Percentiles rank a stretch among this genome's conserved stretches.
phyloP scores from a whole-genome alignment of 2,329 filamentous ascomycete genomes.

The Harringtonia lauricola region DNA sequence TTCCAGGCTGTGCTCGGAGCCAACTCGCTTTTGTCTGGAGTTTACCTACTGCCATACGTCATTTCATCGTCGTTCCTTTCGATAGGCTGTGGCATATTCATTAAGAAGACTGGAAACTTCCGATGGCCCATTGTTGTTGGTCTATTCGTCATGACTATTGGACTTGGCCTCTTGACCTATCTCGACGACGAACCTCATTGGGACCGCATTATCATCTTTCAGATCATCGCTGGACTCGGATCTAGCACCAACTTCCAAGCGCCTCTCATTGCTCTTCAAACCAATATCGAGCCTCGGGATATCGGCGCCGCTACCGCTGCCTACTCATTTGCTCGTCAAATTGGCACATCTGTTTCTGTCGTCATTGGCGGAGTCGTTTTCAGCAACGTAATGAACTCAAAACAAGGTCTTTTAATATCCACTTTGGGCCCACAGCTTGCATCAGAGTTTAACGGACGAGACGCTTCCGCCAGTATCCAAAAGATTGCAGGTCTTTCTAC shows the following conservation, averaged over 20 bases:
- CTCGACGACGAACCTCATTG: conserved; percentile 28
- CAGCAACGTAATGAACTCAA: conserved; percentile 1
- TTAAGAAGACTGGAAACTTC: conserved; percentile 26
- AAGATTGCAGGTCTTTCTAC: conserved; percentile 34
- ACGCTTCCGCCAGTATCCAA: conserved; percentile 14
- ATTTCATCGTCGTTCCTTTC: conserved; percentile 19
- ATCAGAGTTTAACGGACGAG: not conserved
- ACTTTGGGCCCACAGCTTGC: not conserved
- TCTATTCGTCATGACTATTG: conserved; percentile 39
- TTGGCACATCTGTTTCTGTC: conserved; percentile 15
- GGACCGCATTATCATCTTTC: conserved; percentile 33
- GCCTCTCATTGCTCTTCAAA: conserved; percentile 48
- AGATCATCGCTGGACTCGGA: conserved; percentile 43
- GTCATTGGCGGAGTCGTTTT: conserved; percentile 1
- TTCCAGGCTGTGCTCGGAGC: conserved; percentile 65
- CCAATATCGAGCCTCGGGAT: conserved; percentile 40
- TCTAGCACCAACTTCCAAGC: conserved; percentile 48
- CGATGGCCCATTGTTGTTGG: conserved; percentile 37
- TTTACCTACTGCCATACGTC: conserved; percentile 22
- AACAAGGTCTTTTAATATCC: not conserved
- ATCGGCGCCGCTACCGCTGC: conserved; percentile 47
- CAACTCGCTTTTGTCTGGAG: conserved; percentile 57
- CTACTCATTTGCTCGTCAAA: conserved; percentile 41
- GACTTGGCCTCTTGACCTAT: conserved; percentile 40
- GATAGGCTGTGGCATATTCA: conserved; percentile 20